phyloP scores from a whole-genome alignment of 495 filamentous ascomycete genomes.

The Neurospora africana region DNA sequence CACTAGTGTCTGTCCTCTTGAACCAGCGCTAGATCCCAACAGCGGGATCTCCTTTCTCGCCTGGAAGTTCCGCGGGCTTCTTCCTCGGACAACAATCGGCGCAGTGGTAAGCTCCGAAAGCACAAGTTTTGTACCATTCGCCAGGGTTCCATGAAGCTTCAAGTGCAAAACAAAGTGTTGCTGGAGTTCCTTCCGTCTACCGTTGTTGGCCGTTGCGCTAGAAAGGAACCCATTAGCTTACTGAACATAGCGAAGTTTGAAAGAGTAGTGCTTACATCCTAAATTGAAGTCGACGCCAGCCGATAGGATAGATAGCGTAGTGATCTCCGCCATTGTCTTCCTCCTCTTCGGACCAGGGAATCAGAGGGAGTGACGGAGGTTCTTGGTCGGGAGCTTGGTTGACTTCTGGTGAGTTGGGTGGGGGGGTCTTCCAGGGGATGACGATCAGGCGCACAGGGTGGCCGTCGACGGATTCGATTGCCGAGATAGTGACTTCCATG shows the following conservation, averaged over 20 bases:
- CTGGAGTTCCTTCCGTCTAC: slow-evolving; percentile 67
- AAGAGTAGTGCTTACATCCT: slow-evolving; percentile 45
- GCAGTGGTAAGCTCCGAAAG: slow-evolving; percentile 63
- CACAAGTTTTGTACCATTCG: slow-evolving; percentile 56
- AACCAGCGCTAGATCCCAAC: slow-evolving; percentile 57
- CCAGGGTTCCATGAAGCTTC: slow-evolving; percentile 60
- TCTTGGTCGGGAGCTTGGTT: slow-evolving; percentile 44
- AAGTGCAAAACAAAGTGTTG: slow-evolving; percentile 72
- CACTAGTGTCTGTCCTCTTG: slow-evolving; percentile 45
- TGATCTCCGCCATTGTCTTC: slow-evolving; percentile 45
- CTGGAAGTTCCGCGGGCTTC: slow-evolving; percentile 72
- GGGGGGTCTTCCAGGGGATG: slow-evolving; percentile 91
- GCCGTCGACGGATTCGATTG: slow-evolving; percentile 79
- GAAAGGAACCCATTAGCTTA: slow-evolving; percentile 10
- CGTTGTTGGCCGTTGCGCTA: slow-evolving; percentile 56
- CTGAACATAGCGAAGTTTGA: not conserved
- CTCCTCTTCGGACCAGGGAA: slow-evolving; percentile 67
- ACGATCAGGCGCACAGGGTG: slow-evolving; percentile 86
- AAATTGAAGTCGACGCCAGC: slow-evolving; percentile 85
- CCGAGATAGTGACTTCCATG: slow-evolving; percentile 77
- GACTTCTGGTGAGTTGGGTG: slow-evolving; percentile 54
- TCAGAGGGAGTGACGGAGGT: slow-evolving; percentile 58
- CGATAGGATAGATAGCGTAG: slow-evolving; percentile 78
- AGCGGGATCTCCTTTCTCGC: slow-evolving; percentile 66
- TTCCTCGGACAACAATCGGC: slow-evolving; percentile 66